Evolutionary conservation across 1,139 yeast genomes (phyloP).

Genomic region (Schizosaccharomyces versatilis): DNA sequence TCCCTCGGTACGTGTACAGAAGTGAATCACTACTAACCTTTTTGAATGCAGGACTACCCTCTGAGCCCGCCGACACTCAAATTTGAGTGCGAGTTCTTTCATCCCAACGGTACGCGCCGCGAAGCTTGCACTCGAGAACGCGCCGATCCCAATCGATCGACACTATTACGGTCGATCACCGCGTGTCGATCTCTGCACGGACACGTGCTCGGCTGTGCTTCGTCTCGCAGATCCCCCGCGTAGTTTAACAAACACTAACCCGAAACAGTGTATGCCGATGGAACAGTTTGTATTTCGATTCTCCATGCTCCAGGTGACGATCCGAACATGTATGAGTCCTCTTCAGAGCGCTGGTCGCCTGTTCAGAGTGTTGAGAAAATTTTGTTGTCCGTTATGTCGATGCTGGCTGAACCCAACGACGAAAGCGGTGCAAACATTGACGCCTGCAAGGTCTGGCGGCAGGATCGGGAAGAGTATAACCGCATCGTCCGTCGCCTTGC

Average conservation of each 20-base stretch:
- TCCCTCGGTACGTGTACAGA: conserved; percentile 26
- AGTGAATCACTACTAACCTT: not conserved
- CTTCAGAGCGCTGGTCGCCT: conserved; percentile 95
- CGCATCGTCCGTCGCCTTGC: conserved; percentile 44
- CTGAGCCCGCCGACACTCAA: conserved; percentile 69
- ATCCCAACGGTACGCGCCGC: conserved; percentile 40
- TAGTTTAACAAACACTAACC: conserved; percentile 11
- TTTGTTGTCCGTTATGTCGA: conserved; percentile 70
- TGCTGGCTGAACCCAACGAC: conserved; percentile 91
- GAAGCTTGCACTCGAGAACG: not conserved
- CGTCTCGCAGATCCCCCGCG: not conserved
- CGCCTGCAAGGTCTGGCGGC: conserved; percentile 90
- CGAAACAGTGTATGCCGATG: conserved; percentile 46
- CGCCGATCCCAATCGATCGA: not conserved
- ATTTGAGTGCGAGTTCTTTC: conserved; percentile 67
- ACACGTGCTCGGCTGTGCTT: not conserved
- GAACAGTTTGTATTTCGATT: conserved; percentile 86
- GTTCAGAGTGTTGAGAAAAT: conserved; percentile 93
- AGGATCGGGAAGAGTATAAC: conserved; percentile 45
- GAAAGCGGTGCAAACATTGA: conserved; percentile 95
- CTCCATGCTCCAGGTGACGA: conserved; percentile 93
- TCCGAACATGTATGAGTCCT: conserved; percentile 82
- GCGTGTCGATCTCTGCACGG: conserved; percentile 12
- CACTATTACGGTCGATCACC: too few species aligned
- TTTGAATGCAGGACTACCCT: conserved; percentile 42